Evolutionary conservation across 306 rosid species (phyloP).

Genomic region (Datisca glomerata): DNA sequence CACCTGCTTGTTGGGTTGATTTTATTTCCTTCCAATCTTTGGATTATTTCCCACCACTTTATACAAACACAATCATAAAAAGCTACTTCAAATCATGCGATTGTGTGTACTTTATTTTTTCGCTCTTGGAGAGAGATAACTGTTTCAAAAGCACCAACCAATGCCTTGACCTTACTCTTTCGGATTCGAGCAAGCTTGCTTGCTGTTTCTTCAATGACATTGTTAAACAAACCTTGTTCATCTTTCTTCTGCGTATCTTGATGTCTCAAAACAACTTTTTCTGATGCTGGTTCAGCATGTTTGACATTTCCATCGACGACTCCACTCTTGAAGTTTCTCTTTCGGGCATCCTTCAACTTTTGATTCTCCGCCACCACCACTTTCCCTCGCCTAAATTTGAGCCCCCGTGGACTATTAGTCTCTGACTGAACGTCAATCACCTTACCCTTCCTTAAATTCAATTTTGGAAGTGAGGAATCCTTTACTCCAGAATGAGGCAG

Average conservation of each 20-base stretch:
- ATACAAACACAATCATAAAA: too few species aligned
- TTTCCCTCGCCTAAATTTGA: constrained; percentile 55
- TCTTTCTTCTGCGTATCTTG: constrained; percentile 64
- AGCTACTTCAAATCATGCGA: too few species aligned
- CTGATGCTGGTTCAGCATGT: constrained; percentile 15
- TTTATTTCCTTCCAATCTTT: too few species aligned
- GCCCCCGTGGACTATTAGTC: constrained; percentile 44
- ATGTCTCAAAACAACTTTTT: constrained; percentile 62
- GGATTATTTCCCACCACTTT: too few species aligned
- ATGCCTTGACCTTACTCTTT: constrained; percentile 94
- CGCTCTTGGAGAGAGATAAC: constrained; percentile 93
- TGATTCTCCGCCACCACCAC: constrained; percentile 26
- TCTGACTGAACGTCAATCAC: constrained; percentile 36
- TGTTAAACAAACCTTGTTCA: constrained; percentile 62
- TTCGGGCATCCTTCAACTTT: constrained; percentile 12
- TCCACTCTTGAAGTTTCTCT: constrained; percentile 39
- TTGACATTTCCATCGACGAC: constrained; percentile 13
- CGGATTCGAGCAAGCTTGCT: constrained; percentile 60
- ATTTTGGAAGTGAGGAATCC: constrained; percentile 22
- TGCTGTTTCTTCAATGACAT: constrained; percentile 87
- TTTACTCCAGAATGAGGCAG: constrained; percentile 25
- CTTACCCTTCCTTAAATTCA: constrained; percentile 62
- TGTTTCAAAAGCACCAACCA: constrained; percentile 97
- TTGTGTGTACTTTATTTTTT: too few species aligned
- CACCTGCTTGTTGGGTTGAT: too few species aligned